Evolutionary conservation across 805 yeast species (phyloP), one percentile per base, ranked within the genome.

Genomic region (Peterozyma xylosa): DNA sequence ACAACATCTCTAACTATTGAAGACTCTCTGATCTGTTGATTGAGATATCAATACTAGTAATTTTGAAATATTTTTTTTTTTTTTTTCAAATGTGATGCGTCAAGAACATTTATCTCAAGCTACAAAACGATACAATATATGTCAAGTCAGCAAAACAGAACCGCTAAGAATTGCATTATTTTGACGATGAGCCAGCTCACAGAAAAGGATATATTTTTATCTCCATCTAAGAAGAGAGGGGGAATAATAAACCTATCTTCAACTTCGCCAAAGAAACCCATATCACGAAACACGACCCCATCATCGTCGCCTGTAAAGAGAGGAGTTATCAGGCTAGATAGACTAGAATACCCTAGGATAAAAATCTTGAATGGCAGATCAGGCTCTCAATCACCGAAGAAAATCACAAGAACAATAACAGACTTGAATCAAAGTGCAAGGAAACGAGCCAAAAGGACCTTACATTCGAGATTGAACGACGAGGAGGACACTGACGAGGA

Each of bases 1-100:
- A 86, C 43, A 91, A 71, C 99, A 91, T 91, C 5, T 15, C 37
- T 10, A 11, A 30, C 9, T 10, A 30, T n/a, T 18, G 15, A 16
- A 21, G 35, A 37, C 32, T 14, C 15, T 32, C 5, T 13, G 34
- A 11, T 32, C 34, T 32, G 13, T 5, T 32, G 9, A 14, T 14
- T 33, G 3, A 11, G 36, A 38, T 35, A 9, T n/a, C 17, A 35
- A 21, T n/a, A 30, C 14, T 13, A 27, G 16, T 41, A 27, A 11
- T 27, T 51, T 49, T 45, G 47, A 46, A 45, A 48, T 37, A 47
- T 48, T 50, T 48, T 41, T 29, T 37, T 43, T 47, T 45, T 45
- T 38, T 39, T 41, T 42, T 33, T 39, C n/a, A 39, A 37, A 43
- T 42, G 48, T 38, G 45, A 47, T 42, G 45, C 50, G 43, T 45